Conservation (phyloP, 352 stramenopile species). For the Globisporangium spinosum region DNA sequence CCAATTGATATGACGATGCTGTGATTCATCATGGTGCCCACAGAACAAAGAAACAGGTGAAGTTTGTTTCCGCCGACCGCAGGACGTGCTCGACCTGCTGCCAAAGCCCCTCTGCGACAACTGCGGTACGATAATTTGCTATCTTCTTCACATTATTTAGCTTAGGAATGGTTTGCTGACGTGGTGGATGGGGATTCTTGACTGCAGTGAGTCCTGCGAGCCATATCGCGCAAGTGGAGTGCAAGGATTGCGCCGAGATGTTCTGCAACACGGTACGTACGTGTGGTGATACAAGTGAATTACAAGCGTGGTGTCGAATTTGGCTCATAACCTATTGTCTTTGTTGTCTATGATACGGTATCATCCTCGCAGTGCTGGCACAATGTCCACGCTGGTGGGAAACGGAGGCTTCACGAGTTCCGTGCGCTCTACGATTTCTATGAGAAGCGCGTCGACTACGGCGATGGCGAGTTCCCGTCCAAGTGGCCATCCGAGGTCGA, state of each 20-base stretch:
- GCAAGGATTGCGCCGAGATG: constrained; percentile 84
- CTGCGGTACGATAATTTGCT: constrained; percentile 45
- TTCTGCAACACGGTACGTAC: constrained; percentile 75
- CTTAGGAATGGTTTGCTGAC: constrained; percentile 2
- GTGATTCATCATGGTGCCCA: background rate
- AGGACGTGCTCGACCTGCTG: constrained; percentile 91
- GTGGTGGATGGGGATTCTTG: background rate
- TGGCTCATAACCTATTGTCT: background rate
- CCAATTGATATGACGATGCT: constrained; percentile 1
- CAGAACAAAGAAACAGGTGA: constrained; percentile 92
- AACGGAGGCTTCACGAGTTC: constrained; percentile 77
- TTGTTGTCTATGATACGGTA: background rate
- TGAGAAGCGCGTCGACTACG: constrained; percentile 89
- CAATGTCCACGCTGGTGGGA: constrained; percentile 84
- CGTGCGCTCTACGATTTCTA: constrained; percentile 91
- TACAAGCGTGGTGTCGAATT: background rate
- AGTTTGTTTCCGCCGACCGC: constrained; percentile 86
- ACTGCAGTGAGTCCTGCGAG: constrained; percentile 17
- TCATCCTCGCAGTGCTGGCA: constrained; percentile 64
- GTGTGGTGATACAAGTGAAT: background rate
- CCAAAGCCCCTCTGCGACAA: constrained; percentile 87
- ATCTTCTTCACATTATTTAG: background rate
- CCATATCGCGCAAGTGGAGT: constrained; percentile 77
- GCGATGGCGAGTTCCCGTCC: constrained; percentile 87
- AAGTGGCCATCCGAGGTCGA: constrained; percentile 87